phyloP scores from a whole-genome alignment of 805 yeast species.

The Barnettozyma salicaria region DNA sequence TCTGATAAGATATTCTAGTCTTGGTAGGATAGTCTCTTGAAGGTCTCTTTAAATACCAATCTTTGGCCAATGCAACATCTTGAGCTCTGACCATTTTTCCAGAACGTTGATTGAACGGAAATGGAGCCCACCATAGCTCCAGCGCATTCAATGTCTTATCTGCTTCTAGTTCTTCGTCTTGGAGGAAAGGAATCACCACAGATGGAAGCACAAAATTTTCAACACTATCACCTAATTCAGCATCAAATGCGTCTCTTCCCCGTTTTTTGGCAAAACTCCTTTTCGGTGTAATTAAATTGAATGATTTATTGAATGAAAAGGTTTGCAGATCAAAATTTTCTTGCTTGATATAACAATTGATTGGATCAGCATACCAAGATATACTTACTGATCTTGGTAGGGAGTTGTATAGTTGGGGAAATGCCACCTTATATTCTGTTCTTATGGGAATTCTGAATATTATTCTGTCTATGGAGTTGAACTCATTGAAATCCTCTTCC shows the following conservation, averaged over 20 bases:
- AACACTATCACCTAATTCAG: conserved; percentile 30
- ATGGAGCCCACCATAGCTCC: conserved; percentile 72
- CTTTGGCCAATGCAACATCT: conserved; percentile 79
- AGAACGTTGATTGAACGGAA: conserved; percentile 73
- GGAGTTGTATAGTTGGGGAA: conserved; percentile 79
- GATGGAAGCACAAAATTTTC: conserved; percentile 38
- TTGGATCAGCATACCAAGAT: conserved; percentile 60
- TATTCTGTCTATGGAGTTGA: conserved; percentile 81
- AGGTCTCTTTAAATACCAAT: conserved; percentile 74
- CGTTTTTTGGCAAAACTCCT: too few species aligned
- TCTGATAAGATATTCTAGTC: conserved; percentile 83
- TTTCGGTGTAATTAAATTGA: conserved; percentile 51
- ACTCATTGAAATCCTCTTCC: conserved; percentile 78
- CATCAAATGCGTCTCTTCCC: conserved; percentile 21
- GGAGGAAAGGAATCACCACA: conserved; percentile 47
- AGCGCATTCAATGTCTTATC: conserved; percentile 52
- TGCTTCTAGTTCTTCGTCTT: conserved; percentile 37
- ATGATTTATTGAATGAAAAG: conserved; percentile 47
- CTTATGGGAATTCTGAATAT: conserved; percentile 72
- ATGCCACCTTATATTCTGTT: conserved; percentile 83
- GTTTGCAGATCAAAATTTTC: conserved; percentile 44
- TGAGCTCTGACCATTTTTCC: conserved; percentile 77
- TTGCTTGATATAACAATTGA: conserved; percentile 41
- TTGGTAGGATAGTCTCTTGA: conserved; percentile 59
- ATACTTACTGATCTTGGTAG: conserved; percentile 58